phyloP scores from a whole-genome alignment of 345 rosid genomes.

The Lagerstroemia speciosa region DNA sequence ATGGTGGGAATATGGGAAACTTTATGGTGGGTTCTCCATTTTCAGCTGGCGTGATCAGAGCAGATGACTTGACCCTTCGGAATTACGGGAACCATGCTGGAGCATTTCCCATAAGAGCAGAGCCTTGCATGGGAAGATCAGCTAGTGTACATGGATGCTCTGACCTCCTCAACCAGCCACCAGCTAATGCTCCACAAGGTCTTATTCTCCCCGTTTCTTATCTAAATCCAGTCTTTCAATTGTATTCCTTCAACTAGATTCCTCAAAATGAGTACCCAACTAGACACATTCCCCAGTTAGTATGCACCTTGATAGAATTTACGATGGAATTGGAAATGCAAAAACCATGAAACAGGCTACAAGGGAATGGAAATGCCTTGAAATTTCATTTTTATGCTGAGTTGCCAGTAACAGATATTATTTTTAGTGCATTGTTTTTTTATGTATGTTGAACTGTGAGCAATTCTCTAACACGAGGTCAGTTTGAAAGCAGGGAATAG shows the following conservation, averaged over 20 bases:
- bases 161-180: constrained; percentile 33
- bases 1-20: constrained; percentile 36
- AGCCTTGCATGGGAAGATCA: constrained; percentile 77
- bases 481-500: not conserved
- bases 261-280: not conserved
- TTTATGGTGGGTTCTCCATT: constrained; percentile 61
- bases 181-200: constrained; percentile 40
- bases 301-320: not conserved
- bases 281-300: not conserved
- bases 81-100: constrained; percentile 26
- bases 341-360: not conserved
- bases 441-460: not conserved
- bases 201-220: constrained; percentile 3
- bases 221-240: not conserved
- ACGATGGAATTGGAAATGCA: not conserved
- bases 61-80: constrained; percentile 35
- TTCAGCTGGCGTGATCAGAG: constrained; percentile 55
- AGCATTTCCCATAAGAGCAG: constrained; percentile 15
- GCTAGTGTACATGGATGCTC: constrained; percentile 89
- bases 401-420: not conserved
- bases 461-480: not conserved
- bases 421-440: not conserved
- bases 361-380: not conserved
- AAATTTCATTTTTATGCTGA: not conserved
- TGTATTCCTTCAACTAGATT: not conserved